Evolutionary conservation across 495 filamentous ascomycete species (phyloP), one percentile per base, ranked within the genome.

Genomic region (Neurospora discreta): DNA sequence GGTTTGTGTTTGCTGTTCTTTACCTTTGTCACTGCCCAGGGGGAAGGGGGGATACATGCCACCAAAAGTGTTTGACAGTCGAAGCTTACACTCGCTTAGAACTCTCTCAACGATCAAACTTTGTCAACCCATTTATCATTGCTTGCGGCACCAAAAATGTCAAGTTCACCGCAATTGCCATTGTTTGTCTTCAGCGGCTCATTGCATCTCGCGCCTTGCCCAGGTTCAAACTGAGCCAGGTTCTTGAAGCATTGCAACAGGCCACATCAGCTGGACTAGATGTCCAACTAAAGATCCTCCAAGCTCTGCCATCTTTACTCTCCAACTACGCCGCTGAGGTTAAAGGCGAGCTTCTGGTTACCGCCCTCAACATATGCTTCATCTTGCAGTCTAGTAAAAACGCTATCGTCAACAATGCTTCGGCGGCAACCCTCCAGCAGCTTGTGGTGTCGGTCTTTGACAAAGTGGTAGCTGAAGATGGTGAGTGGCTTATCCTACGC

Each of bases 211-310:
- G 89, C 72, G 93, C 89, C 10, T 81, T 98, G 69, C 90, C 95
- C 7, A 88, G 86, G 72, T 84, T 87, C 9, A 84, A 92, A 71
- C 81, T 99, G 69, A 89, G 89, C 76, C 93, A 96, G 75, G 92
- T 97, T 38, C 84, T 99, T 15, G 90, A 94, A 69, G 94, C 93
- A 1, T 84, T 99, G 73, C 89, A 90, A 76, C 93, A 98, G 77
- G 93, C 91, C 69, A 90, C 91, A 4, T 81, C 75, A 33, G 76
- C 81, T 86, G 94, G 90, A 40, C 87, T 96, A 68, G 96, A 99
- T 79, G 90, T 98, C 3, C 95, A 99, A 76, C 87, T 99, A 69
- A 99, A 98, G 81, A 96, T 98, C 39, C 84, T 99, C 20, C 95
- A 99, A 78, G 92, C 94, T 0, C 83, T 99, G 39, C 95, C 96